phyloP scores from a whole-genome alignment of 495 filamentous ascomycete genomes.

The Podospora fimiseda region DNA sequence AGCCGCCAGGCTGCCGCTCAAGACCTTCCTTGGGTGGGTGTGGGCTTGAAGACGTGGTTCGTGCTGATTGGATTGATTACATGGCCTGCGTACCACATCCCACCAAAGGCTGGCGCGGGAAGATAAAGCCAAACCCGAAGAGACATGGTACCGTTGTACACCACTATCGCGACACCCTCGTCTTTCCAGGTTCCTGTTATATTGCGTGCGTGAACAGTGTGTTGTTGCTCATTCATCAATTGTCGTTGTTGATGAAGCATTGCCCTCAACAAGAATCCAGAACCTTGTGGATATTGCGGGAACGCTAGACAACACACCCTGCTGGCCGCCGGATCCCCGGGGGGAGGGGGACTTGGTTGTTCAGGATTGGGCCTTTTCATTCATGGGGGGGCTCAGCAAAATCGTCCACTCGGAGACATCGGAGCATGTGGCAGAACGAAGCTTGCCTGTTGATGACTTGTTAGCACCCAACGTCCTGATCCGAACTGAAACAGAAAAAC shows the following conservation, averaged over 20 bases:
- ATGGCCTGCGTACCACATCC: conserved; percentile 29
- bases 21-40: conserved; percentile 24
- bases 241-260: not conserved
- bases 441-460: no score
- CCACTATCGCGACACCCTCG: conserved; percentile 24
- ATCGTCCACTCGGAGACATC: conserved; percentile 3
- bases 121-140: conserved; percentile 34
- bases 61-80: conserved; percentile 31
- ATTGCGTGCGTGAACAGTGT: not conserved
- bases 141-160: conserved; percentile 12
- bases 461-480: no score
- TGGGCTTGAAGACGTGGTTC: conserved; percentile 36
- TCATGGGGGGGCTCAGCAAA: not conserved
- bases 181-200: not conserved
- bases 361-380: not conserved
- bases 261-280: not conserved
- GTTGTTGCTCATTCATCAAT: no score
- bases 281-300: not conserved
- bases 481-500: no score
- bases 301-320: not conserved
- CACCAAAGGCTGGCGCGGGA: conserved; percentile 27
- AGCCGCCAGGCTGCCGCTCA: conserved; percentile 22
- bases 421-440: not conserved
- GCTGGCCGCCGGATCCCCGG: not conserved
- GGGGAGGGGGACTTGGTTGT: not conserved